Conservation (phyloP, 257 asterid species). For the Plectranthus barbatus region DNA sequence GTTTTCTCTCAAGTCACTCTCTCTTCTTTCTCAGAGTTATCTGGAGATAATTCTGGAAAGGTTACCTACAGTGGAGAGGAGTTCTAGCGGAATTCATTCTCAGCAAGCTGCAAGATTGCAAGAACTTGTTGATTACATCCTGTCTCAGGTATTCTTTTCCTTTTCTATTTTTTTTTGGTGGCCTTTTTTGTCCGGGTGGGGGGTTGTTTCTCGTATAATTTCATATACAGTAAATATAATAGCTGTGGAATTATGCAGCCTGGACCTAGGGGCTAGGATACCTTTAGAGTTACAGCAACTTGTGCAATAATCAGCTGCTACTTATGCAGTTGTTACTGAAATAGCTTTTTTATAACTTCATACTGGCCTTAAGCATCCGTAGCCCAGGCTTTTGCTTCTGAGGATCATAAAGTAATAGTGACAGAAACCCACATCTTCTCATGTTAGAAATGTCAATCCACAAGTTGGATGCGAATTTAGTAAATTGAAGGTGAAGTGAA, state of each 20-base stretch:
- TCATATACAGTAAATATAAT: no score
- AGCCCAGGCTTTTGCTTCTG: neutral
- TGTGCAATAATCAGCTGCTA: no score
- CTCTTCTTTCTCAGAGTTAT: constrained; percentile 61
- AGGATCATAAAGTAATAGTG: no score
- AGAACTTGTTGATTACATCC: constrained; percentile 77
- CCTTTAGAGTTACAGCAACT: no score
- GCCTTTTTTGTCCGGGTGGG: no score
- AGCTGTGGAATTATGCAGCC: neutral
- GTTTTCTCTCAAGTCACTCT: constrained; percentile 9
- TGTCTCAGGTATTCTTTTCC: constrained; percentile 54
- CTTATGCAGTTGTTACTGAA: neutral
- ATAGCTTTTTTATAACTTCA: neutral
- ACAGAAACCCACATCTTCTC: no score
- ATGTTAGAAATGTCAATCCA: no score
- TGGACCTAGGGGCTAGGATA: no score
- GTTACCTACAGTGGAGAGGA: constrained; percentile 53
- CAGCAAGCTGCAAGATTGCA: constrained; percentile 89
- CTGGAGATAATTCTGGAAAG: constrained; percentile 77
- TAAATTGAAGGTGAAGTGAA: neutral
- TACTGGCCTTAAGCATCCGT: neutral
- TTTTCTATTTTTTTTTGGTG: neutral
- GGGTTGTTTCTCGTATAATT: no score
- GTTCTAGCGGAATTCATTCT: constrained; percentile 76
- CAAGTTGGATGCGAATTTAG: no score